Conservation (phyloP, 306 rosid genomes). For the Biancaea sappan region DNA sequence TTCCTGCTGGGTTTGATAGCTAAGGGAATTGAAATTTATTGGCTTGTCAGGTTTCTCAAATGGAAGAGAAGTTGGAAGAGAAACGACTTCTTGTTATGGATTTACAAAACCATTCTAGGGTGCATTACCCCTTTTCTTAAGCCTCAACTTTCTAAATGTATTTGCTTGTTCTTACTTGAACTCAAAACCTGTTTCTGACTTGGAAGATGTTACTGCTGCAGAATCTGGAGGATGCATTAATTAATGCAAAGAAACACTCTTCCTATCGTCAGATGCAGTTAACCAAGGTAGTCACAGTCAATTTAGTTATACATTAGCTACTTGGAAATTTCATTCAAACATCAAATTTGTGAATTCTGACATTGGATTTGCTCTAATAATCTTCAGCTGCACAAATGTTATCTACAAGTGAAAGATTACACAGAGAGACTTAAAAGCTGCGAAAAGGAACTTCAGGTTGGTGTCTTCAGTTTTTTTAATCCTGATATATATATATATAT, state of each 20-base stretch:
- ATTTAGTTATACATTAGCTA: not conserved
- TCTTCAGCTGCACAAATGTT: conserved; percentile 76
- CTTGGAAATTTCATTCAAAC: conserved; percentile 8
- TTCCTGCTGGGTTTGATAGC: not conserved
- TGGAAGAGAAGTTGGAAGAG: conserved; percentile 47
- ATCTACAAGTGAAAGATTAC: conserved; percentile 60
- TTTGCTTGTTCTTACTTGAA: conserved; percentile 7
- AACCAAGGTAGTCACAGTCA: conserved; percentile 61
- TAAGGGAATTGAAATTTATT: conserved; percentile 20
- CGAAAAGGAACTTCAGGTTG: conserved; percentile 90
- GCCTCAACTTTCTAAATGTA: conserved; percentile 6
- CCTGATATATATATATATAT: conserved; percentile 25
- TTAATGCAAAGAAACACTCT: conserved; percentile 72
- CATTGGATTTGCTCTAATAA: conserved; percentile 32
- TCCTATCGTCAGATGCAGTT: conserved; percentile 64
- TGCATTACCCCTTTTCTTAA: not conserved
- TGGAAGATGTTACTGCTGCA: conserved; percentile 43
- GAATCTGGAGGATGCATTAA: conserved; percentile 90
- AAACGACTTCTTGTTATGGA: conserved; percentile 40
- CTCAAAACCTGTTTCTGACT: conserved; percentile 27
- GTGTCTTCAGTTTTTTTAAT: conserved; percentile 23
- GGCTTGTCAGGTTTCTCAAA: conserved; percentile 45
- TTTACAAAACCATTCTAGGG: conserved; percentile 61
- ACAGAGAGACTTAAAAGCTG: conserved; percentile 61
- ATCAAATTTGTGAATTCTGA: conserved; percentile 29